Evolutionary conservation across 495 filamentous ascomycete genomes (phyloP), one percentile per base, ranked within the genome.

Genomic region (Glutinoglossum americanum): DNA sequence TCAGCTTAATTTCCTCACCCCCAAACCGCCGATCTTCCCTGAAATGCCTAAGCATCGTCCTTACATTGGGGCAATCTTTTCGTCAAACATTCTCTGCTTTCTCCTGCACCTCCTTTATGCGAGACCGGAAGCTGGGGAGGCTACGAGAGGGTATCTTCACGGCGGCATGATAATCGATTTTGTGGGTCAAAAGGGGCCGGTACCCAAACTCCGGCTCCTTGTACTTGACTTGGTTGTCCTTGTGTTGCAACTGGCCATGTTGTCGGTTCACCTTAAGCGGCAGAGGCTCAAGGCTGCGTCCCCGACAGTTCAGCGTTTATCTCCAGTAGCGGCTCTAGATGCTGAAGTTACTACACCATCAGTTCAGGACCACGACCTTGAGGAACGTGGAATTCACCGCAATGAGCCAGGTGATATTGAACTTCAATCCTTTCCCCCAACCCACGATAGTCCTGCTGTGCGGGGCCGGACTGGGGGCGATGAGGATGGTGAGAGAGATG

Each of bases 161-260:
- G 89, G 89, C 23, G 86, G 89, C 8, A 65, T 94, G 33, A 74
- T 92, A 45, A 81, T 94, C 59, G 84, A 94, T 67, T 89, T 95
- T 64, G 81, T 94, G 57, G 89, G 89, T 9, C 86, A 93, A 71
- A 78, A 79, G 64, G 81, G 80, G 28, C 85, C 88, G 7, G 77
- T 80, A 0, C 78, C 82, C 44, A 80, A 78, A 60, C 66, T 82
- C 11, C 72, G 78, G 41, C 74, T 89, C 27, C 63, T 87, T 7
- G 59, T 70, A 1, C 70, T 87, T 49, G 88, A 94, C 65, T 25
- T 81, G 25, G 60, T 83, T 1, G 71, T 90, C 30, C 64, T 89
- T 55, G 65, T 70, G 0, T 65, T 90, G 54, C 85, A 94, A 68
- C 72, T 86, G 37, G 64, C 88, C 30, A 85, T 89, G 76, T 65